Base-by-base conservation (phyloP, 345 rosid genomes). In the Gossypium sturtianum region DNA sequence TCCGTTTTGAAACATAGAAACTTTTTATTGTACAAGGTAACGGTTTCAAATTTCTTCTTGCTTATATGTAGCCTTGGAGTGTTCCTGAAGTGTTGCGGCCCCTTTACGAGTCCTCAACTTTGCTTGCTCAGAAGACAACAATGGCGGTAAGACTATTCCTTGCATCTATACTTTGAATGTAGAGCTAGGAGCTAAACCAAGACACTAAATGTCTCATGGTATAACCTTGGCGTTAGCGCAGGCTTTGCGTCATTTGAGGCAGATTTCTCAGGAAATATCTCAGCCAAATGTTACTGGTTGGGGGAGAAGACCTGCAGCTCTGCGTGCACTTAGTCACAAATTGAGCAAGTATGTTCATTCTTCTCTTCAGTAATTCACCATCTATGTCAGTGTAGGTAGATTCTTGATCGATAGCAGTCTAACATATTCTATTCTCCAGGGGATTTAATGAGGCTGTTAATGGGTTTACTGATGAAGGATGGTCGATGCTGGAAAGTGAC, bases 51-150 rank as follows among this genome's bases (percentile, higher is more conserved):
- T 41, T 58, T 45, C 54, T 19, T 23, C 27, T 80, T 52, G 57
- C 66, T 72, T 23, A 48, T 57, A 58, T 83, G 60, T 70, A 95
- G 99, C 99, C 99, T 20, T 89, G 91, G 94, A 91, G 98, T 65
- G 97, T 95, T 62, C 98, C 99, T 22, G 99, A 95, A 87, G 99
- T 95, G 66, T 79, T 95, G 78, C 97, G 98, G 49, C 97, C 99
- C 3, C 91, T 95, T 54, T 95, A 95, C 54, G 98, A 95, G 80
- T 95, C 99, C n/a, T 91, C 99, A 64, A 85, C 96, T n/a, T 85
- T 90, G 78, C 97, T 94, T 68, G 97, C 99, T 61, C 99, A 93
- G 82, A 91, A 86, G 88, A 91, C 94, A 64, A 94, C 99, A 22
- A 86, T 94, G 96, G 95, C 97, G 3, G 98, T 92, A 86, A 85